phyloP scores from a whole-genome alignment of 2,329 filamentous ascomycete genomes.

The Pestalotiopsis sp. region DNA sequence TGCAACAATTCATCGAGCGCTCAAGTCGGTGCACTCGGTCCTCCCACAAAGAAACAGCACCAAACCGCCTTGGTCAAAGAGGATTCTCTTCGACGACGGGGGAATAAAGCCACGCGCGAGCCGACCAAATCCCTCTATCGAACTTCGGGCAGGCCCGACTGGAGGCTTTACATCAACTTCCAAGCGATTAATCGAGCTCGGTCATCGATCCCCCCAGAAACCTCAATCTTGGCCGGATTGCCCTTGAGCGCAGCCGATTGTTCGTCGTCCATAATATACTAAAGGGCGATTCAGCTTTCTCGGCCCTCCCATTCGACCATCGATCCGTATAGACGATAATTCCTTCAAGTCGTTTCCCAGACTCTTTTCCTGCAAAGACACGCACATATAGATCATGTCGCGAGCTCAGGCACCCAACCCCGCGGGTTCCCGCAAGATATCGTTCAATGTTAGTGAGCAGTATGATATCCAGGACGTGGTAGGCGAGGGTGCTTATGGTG shows the following conservation, averaged over 20 bases:
- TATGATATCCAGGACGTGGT: slow-evolving; percentile 99
- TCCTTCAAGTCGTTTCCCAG: background rate
- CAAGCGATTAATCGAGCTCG: background rate
- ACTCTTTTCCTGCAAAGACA: slow-evolving; percentile 14
- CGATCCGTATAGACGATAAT: background rate
- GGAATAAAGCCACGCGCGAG: background rate
- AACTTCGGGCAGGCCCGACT: slow-evolving; percentile 12
- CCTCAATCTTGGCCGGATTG: background rate
- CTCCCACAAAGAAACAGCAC: slow-evolving; percentile 14
- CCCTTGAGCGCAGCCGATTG: background rate
- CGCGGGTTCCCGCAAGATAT: slow-evolving; percentile 85
- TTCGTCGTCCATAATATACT: background rate
- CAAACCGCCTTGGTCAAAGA: slow-evolving; percentile 5
- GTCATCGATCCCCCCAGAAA: background rate
- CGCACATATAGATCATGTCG: slow-evolving; percentile 47
- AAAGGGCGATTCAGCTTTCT: background rate
- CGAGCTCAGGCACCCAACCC: slow-evolving; percentile 59
- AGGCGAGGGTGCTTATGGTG: slow-evolving; percentile 96
- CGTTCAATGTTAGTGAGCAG: slow-evolving; percentile 99
- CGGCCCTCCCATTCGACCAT: background rate
- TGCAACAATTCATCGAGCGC: background rate
- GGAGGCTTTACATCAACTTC: background rate
- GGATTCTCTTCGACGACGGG: background rate
- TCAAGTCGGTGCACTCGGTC: slow-evolving; percentile 7
- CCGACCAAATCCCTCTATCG: background rate